Conservation (phyloP, 2,329 filamentous ascomycete species). For the Sclerotinia sclerotiorum region DNA sequence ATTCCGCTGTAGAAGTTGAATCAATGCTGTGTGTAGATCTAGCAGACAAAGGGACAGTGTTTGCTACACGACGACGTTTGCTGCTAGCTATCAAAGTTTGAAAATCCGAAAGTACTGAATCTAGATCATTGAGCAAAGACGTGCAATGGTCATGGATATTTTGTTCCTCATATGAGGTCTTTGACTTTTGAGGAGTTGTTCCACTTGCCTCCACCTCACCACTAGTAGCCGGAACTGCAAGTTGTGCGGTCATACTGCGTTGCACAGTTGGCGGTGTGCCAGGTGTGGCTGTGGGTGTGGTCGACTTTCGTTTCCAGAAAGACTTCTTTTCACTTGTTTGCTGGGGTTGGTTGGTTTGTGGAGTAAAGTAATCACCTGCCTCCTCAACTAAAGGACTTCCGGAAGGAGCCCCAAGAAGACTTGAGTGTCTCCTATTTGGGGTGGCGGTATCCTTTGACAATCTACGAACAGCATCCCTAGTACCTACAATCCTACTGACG, state of each 20-base stretch:
- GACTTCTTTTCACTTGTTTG: slow-evolving; percentile 60
- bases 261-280: slow-evolving; percentile 33
- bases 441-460: slow-evolving; percentile 81
- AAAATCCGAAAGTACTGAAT: slow-evolving; percentile 81
- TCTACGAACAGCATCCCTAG: slow-evolving; percentile 81
- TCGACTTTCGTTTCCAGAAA: slow-evolving; percentile 92
- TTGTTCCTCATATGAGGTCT: slow-evolving; percentile 53
- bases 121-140: slow-evolving; percentile 79
- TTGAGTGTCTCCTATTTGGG: slow-evolving; percentile 27
- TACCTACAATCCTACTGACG: slow-evolving; percentile 82
- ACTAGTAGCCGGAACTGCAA: slow-evolving; percentile 35
- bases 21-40: slow-evolving; percentile 66
- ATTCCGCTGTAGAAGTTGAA: slow-evolving; percentile 80
- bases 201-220: slow-evolving; percentile 32
- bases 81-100: slow-evolving; percentile 72
- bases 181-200: slow-evolving; percentile 27
- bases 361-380: slow-evolving; percentile 57
- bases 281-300: slow-evolving; percentile 37
- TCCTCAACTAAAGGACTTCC: slow-evolving; percentile 45
- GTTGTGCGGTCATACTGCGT: slow-evolving; percentile 35
- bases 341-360: slow-evolving; percentile 35
- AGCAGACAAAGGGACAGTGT: slow-evolving; percentile 48
- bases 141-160: slow-evolving; percentile 80
- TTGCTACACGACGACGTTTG: slow-evolving; percentile 68
- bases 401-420: slow-evolving; percentile 39